phyloP scores from a whole-genome alignment of 2,329 filamentous ascomycete genomes.

The Beauveria sp. region DNA sequence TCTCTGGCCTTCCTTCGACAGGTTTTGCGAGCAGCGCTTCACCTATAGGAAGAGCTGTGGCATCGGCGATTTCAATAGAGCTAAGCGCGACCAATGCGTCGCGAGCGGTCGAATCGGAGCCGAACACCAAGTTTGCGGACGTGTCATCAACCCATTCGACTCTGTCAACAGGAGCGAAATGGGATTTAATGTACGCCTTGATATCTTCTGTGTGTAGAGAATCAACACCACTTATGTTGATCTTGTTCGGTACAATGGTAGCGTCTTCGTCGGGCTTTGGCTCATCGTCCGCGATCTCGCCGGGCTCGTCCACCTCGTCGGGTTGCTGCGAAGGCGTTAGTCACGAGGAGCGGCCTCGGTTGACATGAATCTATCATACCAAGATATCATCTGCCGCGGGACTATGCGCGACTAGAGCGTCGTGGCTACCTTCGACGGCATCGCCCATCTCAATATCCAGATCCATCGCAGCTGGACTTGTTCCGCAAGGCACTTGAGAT shows the following conservation, averaged over 20 bases:
- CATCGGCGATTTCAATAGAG: constrained; percentile 43
- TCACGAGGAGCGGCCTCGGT: not conserved
- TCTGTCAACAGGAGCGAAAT: constrained; percentile 53
- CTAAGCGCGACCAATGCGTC: constrained; percentile 49
- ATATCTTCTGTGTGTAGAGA: constrained; percentile 75
- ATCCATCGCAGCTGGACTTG: constrained; percentile 47
- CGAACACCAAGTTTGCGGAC: constrained; percentile 80
- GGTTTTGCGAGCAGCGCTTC: constrained; percentile 64
- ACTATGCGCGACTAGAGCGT: constrained; percentile 20
- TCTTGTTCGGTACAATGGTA: constrained; percentile 42
- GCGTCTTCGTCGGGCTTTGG: constrained; percentile 14
- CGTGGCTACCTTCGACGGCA: constrained; percentile 32
- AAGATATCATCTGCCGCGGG: constrained; percentile 29
- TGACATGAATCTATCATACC: constrained; percentile 19
- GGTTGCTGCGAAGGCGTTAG: constrained; percentile 22
- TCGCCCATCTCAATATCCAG: constrained; percentile 66
- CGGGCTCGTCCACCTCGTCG: constrained; percentile 30
- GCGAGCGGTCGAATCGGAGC: constrained; percentile 41
- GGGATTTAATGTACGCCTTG: constrained; percentile 62
- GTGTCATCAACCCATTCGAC: constrained; percentile 95
- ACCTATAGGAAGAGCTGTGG: constrained; percentile 48
- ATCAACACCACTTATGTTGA: constrained; percentile 81
- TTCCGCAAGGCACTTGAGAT: not conserved
- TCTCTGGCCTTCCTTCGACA: constrained; percentile 59
- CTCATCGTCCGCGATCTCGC: constrained; percentile 31